A percentile compares a stretch with the other conserved stretches of the same genome.
Conservation (phyloP, 1,284 basidiomycete genomes). For the Malassezia equina region DNA sequence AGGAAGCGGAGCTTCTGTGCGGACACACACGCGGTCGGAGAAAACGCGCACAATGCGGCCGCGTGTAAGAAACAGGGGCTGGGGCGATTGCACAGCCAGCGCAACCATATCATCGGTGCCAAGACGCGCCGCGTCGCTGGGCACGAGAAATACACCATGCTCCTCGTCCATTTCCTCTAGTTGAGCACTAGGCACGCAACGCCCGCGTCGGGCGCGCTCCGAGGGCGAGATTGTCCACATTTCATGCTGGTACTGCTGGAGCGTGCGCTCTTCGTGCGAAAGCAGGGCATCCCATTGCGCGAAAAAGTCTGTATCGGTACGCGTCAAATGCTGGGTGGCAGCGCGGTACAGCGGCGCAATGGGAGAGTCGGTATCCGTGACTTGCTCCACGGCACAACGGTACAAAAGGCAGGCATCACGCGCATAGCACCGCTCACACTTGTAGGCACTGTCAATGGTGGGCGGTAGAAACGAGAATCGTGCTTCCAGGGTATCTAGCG, state of each 20-base stretch:
- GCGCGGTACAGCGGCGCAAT: slow-evolving; percentile 66
- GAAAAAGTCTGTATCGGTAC: slow-evolving; percentile 67
- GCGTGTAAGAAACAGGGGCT: neutral
- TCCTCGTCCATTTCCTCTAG: slow-evolving; percentile 46
- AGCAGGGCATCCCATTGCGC: slow-evolving; percentile 79
- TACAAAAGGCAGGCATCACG: slow-evolving; percentile 87
- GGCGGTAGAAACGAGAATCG: slow-evolving; percentile 53
- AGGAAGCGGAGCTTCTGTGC: slow-evolving; percentile 67
- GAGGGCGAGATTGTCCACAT: slow-evolving; percentile 80
- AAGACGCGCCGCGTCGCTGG: slow-evolving; percentile 53
- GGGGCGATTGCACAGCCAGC: slow-evolving; percentile 58
- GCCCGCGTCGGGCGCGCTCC: slow-evolving; percentile 60
- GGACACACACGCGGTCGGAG: slow-evolving; percentile 60
- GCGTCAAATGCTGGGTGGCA: slow-evolving; percentile 70
- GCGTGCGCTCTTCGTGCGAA: slow-evolving; percentile 77
- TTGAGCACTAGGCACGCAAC: slow-evolving; percentile 32
- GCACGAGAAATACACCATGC: neutral
- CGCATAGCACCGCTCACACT: slow-evolving; percentile 71
- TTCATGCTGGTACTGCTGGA: slow-evolving; percentile 71
- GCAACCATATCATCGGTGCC: slow-evolving; percentile 69
- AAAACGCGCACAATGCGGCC: slow-evolving; percentile 36
- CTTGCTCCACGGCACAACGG: slow-evolving; percentile 55
- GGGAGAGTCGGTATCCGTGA: slow-evolving; percentile 50
- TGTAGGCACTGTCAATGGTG: slow-evolving; percentile 69
- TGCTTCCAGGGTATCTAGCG: slow-evolving; percentile 4